Conservation (phyloP, 768 basidiomycete species). For the Exsudoporus frostii region DNA sequence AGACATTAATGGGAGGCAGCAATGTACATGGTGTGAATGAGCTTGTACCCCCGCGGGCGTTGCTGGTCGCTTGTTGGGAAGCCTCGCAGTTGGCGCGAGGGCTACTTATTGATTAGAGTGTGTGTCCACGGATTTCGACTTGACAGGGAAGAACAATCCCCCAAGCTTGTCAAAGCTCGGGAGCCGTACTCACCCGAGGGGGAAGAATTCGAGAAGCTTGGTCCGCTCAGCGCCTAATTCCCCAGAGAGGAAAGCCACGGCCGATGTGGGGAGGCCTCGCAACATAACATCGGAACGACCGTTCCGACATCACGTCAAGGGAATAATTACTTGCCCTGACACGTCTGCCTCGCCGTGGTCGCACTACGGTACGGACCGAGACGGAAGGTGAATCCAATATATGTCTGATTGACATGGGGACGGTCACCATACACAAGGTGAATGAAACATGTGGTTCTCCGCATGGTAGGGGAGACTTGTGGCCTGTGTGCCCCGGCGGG, state of each 20-base stretch:
- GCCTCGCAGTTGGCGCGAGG: constrained; percentile 22
- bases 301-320: constrained; percentile 14
- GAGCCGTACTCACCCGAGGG: constrained; percentile 10
- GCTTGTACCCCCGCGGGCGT: constrained; percentile 16
- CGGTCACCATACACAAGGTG: constrained; percentile 5
- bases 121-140: constrained; percentile 16
- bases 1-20: constrained; percentile 4
- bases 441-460: constrained; percentile 1
- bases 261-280: not conserved
- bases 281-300: constrained; percentile 6
- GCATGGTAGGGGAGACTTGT: not conserved
- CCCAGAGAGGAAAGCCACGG: constrained; percentile 17
- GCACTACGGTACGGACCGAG: constrained; percentile 9
- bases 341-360: constrained; percentile 13
- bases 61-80: constrained; percentile 7
- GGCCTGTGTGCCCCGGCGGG: not conserved
- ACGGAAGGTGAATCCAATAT: constrained; percentile 11
- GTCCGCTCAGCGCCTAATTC: constrained; percentile 15
- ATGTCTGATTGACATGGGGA: constrained; percentile 18
- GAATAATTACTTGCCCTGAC: not conserved
- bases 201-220: not conserved
- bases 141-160: constrained; percentile 2
- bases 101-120: constrained; percentile 6
- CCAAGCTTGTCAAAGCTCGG: constrained; percentile 14
- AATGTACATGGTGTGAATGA: constrained; percentile 2